A percentile compares a stretch with the other conserved stretches of the same genome.
Evolutionary conservation across 495 filamentous ascomycete genomes (phyloP).

Genomic region (Lepraria neglecta): DNA sequence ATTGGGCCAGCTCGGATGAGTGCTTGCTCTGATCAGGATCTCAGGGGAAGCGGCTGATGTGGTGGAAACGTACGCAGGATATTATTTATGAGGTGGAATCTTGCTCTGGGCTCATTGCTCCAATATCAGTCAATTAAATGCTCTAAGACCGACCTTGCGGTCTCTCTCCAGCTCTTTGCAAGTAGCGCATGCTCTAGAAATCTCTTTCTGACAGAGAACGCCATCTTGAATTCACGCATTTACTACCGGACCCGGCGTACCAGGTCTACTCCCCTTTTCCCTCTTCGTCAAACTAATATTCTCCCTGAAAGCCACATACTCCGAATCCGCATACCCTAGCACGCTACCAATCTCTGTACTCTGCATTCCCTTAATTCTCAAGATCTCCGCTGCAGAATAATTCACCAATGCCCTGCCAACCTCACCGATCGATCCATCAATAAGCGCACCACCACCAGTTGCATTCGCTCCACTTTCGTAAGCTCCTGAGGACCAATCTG

Average conservation of each 20-base stretch:
- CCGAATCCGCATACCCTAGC: slow-evolving; percentile 86
- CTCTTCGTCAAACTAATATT: slow-evolving; percentile 70
- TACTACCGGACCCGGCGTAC: slow-evolving; percentile 34
- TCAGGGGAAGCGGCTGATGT: background rate
- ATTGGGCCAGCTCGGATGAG: background rate
- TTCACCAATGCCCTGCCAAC: slow-evolving; percentile 91
- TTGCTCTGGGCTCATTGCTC: background rate
- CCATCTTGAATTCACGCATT: background rate
- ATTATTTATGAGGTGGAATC: background rate
- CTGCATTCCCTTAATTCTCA: slow-evolving; percentile 72
- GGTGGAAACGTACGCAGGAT: background rate
- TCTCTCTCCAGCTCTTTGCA: background rate
- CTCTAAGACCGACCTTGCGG: background rate
- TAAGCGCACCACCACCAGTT: slow-evolving; percentile 14
- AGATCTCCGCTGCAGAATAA: slow-evolving; percentile 78
- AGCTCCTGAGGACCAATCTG: slow-evolving; percentile 9
- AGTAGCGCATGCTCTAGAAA: background rate
- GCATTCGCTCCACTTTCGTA: slow-evolving; percentile 1
- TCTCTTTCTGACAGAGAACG: no score
- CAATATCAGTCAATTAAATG: background rate
- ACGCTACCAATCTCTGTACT: slow-evolving; percentile 72
- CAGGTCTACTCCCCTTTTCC: slow-evolving; percentile 35
- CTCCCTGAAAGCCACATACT: slow-evolving; percentile 87
- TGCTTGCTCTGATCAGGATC: background rate
- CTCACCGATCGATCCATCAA: slow-evolving; percentile 54